These are phyloP conservation scores for Debaryomyces prosopidis DNA, from an alignment of 805 yeast species.

Conservation along the genomic window DNA sequence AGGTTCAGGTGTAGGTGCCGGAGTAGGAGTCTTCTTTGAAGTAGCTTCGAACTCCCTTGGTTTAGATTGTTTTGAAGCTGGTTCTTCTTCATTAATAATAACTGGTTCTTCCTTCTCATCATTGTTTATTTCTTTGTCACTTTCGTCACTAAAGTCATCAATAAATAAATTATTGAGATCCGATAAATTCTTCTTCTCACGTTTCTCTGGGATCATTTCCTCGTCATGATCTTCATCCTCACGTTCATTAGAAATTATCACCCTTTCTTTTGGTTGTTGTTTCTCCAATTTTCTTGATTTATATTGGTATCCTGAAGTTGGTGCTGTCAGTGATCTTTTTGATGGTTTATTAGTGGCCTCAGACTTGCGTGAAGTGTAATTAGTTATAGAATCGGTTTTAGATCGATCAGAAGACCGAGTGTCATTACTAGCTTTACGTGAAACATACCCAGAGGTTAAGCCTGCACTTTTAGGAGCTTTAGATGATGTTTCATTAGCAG, in stretches of 20 bases:
- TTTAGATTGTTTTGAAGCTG: constrained; percentile 2
- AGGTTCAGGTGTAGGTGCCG: constrained; percentile 6
- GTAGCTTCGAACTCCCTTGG: constrained; percentile 2
- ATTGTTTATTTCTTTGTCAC: constrained; percentile 6
- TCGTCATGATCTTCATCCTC: constrained; percentile 11
- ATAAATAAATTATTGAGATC: constrained; percentile 36
- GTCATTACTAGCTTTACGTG: constrained; percentile 18
- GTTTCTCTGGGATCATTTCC: constrained; percentile 5
- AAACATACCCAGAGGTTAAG: constrained; percentile 29
- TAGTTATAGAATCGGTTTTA: constrained; percentile 10
- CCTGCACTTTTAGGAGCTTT: constrained; percentile 13
- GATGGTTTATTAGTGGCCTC: constrained; percentile 8
- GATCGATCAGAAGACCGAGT: constrained; percentile 6
- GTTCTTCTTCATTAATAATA: constrained; percentile 7
- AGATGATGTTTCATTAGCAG: constrained; percentile 9
- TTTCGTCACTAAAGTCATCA: constrained; percentile 21
- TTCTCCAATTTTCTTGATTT: constrained; percentile 36
- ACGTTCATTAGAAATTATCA: constrained; percentile 26
- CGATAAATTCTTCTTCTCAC: constrained; percentile 8
- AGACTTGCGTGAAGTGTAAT: constrained; percentile 20
- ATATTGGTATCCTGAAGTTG: constrained; percentile 23
- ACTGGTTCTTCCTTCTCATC: constrained; percentile 13
- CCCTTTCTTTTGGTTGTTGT: constrained; percentile 34
- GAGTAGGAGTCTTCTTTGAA: constrained; percentile 4
- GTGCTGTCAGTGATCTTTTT: constrained; percentile 13